Evolutionary conservation across 345 rosid genomes (phyloP), one percentile per base, ranked within the genome.

Genomic region (Gossypium anomalum): DNA sequence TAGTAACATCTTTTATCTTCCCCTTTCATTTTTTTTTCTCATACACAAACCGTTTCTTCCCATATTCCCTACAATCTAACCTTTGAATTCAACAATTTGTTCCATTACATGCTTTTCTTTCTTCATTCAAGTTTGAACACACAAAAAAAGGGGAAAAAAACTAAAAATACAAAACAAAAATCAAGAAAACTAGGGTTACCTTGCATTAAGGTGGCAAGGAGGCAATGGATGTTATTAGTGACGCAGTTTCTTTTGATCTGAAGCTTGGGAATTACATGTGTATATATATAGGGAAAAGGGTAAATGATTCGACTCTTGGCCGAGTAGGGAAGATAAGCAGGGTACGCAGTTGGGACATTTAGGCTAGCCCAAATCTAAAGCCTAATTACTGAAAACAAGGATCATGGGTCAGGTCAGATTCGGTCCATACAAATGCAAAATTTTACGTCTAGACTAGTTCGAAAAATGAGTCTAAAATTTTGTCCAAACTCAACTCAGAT

Each of bases 401-500:
- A 5, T 34, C 7, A 34, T 34, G 7, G 1, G 7, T 5, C 41
- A 7, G 1, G 7, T 5, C 1, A 1, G 0, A 5, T 34, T 5
- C 7, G 1, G 7, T 34, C 0, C 41, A 34, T 1, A 0, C 7
- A 34, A 0, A 34, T 34, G 7, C 0, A 34, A 34, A 34, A 4
- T 4, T 4, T 34, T 34, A 34, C 0, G 1, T 34, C 1, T 34
- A 34, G 1, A 34, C 1, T 4, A 5, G 7, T 0, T 34, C 0
- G 0, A 34, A 34, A 5, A 34, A 34, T 34, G 0, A 34, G 7
- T 34, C 0, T 5, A 5, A 34, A 34, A 34, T 34, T 34, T 34
- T 1, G 0, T 5, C 0, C 0, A 34, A 5, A 1, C 0, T 34
- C 0, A 34, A 34, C 7, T 34, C 1, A 34, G 41, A 34, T 34